A percentile compares a stretch with the other conserved stretches of the same genome.
Evolutionary conservation across 345 rosid genomes (phyloP).

Genomic region (Pelargonium nanum): DNA sequence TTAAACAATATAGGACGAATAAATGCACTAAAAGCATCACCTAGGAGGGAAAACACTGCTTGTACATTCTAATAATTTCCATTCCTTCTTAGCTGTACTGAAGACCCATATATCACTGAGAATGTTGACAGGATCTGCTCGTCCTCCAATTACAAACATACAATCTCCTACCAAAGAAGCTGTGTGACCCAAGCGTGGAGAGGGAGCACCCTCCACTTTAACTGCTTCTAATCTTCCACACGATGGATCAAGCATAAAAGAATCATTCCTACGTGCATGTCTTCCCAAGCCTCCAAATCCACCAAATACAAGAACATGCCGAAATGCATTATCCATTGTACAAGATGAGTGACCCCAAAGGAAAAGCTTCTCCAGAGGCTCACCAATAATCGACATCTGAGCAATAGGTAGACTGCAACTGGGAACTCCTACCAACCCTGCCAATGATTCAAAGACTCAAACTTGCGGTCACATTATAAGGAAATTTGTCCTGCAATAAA

Average conservation of each 20-base stretch:
- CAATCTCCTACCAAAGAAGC: constrained; percentile 54
- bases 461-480: constrained; percentile 47
- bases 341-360: constrained; percentile 90
- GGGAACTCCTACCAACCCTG: constrained; percentile 41
- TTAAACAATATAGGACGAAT: background rate
- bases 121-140: constrained; percentile 65
- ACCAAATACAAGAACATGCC: constrained; percentile 54
- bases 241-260: constrained; percentile 50
- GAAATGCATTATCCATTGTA: constrained; percentile 19
- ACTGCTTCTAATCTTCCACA: constrained; percentile 35
- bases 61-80: constrained; percentile 46
- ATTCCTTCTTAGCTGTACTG: constrained; percentile 30
- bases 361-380: constrained; percentile 65
- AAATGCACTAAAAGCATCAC: constrained; percentile 24
- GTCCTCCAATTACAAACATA: constrained; percentile 77
- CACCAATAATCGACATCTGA: constrained; percentile 39
- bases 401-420: constrained; percentile 25
- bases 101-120: constrained; percentile 72
- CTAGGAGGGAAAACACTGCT: constrained; percentile 58
- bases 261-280: constrained; percentile 74
- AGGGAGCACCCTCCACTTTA: constrained; percentile 35
- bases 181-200: constrained; percentile 76
- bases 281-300: constrained; percentile 93
- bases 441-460: constrained; percentile 68
- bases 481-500: constrained; percentile 55